Base-by-base conservation (phyloP, 2,329 filamentous ascomycete species). In the Teratosphaeria destructans region DNA sequence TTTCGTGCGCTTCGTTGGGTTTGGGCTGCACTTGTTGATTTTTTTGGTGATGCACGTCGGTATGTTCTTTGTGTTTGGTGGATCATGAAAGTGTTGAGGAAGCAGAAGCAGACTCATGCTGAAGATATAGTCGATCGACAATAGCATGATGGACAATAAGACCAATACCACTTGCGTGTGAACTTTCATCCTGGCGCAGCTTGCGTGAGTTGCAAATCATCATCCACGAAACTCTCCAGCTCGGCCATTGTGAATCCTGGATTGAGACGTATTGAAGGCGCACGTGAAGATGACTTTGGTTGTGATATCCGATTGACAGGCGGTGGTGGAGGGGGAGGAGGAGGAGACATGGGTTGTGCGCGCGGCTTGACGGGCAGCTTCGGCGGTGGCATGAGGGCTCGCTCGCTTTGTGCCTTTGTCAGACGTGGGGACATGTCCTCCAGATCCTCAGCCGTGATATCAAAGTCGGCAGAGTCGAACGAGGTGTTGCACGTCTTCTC, bases 401-500 rank as follows among this genome's bases (percentile, higher is more conserved):
- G 32, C 26, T 59, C 57, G 16, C 10, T 55, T 16, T 43, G 35
- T 11, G 43, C 27, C 29, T 53, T 37, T 19, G 16, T 49, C 52
- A 53, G 43, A 43, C n/a, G 53, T 32, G 14, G 52, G 23, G 68
- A 67, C n/a, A 72, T 61, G 49, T 72, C 68, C 37, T 76, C 73
- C 11, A 78, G 62, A 53, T 78, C 75, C 14, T 77, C 74, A 5
- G 70, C 63, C 0, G 73, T 73, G 54, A 77, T 71, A 55, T 76
- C 72, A 23, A 77, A 68, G 55, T 76, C 72, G 59, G 71, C 70
- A 2, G 72, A 71, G 47, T 64, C 72, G 23, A 75, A 77, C 2
- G 76, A 71, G 16, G 34, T 37, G 34, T 53, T 39, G 32, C 35
- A 26, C 29, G 23, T 29, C 29, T 23, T 1, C 3, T 56, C 16